Base-by-base conservation (phyloP, 495 filamentous ascomycete species). In the Aspergillus homomorphus region DNA sequence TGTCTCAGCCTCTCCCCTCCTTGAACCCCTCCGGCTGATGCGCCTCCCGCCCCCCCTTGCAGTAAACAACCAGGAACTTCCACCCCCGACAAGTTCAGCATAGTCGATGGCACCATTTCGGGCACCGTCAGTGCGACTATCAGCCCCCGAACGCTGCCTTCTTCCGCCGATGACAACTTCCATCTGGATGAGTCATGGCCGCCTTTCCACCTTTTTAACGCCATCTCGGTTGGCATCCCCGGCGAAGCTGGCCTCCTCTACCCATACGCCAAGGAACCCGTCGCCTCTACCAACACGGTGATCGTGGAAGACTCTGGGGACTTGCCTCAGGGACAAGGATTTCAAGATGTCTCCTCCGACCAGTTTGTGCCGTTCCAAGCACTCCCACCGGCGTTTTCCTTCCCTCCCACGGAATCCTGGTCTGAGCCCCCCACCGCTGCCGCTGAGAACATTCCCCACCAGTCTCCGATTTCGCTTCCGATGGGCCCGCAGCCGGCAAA, bases 111-210 rank as follows among this genome's bases (percentile, higher is more conserved):
- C 41, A 45, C 60, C 22, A 54, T 67, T 53, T 71, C 76, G 42
- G 71, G 71, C 19, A 71, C 69, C n/a, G 67, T 70, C 30, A 76
- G 75, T 43, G 70, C 72, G 44, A 76, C 74, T 15, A 68, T 79
- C 50, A 77, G 75, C 55, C 75, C 76, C 23, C 63, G 68, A 53
- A 77, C 75, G 1, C 56, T 76, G n/a, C 75, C 73, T 22, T 74
- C 72, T n/a, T 73, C 74, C 28, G 60, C 72, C 51, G 76, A 79
- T 53, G 76, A 79, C 57, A 75, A 76, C 58, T 75, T 73, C 45
- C 74, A 73, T 38, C 46, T 70, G 45, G 73, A 78, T 50, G 74
- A 77, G 55, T 64, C 70, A 45, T 79, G 74, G 75, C 69, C 72
- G 24, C 73, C 72, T 2, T 76, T 74, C 45, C 75, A 74, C 24